Conservation (phyloP, 1,284 basidiomycete genomes). For the Heliocybe sulcata region DNA sequence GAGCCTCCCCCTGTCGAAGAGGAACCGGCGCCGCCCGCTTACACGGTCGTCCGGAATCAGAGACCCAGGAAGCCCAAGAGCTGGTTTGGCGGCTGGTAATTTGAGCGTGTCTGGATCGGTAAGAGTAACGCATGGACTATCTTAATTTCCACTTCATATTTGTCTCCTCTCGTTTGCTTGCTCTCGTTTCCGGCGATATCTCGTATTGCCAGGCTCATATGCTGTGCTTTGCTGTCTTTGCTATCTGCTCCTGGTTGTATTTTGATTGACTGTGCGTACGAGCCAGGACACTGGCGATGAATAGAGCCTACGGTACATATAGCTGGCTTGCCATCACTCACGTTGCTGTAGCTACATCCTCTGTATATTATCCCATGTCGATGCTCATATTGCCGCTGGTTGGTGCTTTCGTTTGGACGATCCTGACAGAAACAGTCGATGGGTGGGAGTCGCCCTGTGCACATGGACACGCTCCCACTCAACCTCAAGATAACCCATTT, state of each 20-base stretch:
- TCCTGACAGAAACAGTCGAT: neutral
- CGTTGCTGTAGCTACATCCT: neutral
- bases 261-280: neutral
- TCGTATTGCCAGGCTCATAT: neutral
- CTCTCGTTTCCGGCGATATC: neutral
- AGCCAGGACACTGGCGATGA: neutral
- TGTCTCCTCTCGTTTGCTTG: neutral
- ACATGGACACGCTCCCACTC: neutral
- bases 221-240: neutral
- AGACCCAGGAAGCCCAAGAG: constrained; percentile 2
- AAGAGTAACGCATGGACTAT: constrained; percentile 1
- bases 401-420: neutral
- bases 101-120: constrained; percentile 1
- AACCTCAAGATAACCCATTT: neutral
- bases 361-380: neutral
- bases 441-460: neutral
- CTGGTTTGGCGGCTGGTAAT: constrained; percentile 8
- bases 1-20: constrained; percentile 14
- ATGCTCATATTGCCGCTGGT: too few species aligned
- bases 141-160: neutral
- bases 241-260: neutral
- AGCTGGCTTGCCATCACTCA: neutral
- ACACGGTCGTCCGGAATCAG: neutral
- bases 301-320: neutral
- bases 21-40: constrained; percentile 1